phyloP scores from a whole-genome alignment of 371 early-diverging fungal species.

The Haplosporangium sp. region DNA sequence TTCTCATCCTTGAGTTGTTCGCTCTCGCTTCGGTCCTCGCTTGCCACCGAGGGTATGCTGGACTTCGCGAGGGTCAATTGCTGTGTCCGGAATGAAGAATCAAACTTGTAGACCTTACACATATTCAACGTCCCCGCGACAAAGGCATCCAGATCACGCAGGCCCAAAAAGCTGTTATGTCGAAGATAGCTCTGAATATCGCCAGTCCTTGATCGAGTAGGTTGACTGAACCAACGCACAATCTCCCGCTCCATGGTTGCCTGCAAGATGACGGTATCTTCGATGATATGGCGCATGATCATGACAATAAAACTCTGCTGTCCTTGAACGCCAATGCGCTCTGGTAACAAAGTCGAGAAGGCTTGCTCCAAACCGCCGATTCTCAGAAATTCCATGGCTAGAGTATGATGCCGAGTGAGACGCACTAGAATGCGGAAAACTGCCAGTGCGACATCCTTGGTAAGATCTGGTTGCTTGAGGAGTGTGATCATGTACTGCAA shows the following conservation, averaged over 20 bases:
- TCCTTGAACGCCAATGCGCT: constrained; percentile 71
- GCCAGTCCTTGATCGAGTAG: constrained; percentile 70
- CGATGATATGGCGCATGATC: constrained; percentile 90
- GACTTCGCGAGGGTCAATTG: constrained; percentile 62
- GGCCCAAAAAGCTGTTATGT: constrained; percentile 74
- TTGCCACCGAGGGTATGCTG: neutral
- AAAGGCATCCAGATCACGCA: constrained; percentile 82
- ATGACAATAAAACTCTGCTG: constrained; percentile 81
- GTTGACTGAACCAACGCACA: constrained; percentile 75
- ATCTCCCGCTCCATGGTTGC: constrained; percentile 83
- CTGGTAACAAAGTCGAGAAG: constrained; percentile 61
- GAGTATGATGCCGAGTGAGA: constrained; percentile 76
- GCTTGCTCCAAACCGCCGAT: constrained; percentile 72
- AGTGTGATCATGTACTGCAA: constrained; percentile 60
- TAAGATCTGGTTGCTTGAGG: constrained; percentile 61
- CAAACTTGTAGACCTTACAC: constrained; percentile 75
- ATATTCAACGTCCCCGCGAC: constrained; percentile 71
- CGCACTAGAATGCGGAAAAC: constrained; percentile 82
- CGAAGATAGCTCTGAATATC: constrained; percentile 83
- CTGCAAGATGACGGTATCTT: constrained; percentile 73
- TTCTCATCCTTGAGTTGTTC: constrained; percentile 21
- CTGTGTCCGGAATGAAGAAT: constrained; percentile 62
- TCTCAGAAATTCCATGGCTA: constrained; percentile 76
- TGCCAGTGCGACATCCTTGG: constrained; percentile 68
- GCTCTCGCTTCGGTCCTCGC: constrained; percentile 23